These are phyloP conservation scores for Saksenaea oblongispora DNA, from an alignment of 371 early-diverging fungal genomes.

Conservation along the genomic window DNA sequence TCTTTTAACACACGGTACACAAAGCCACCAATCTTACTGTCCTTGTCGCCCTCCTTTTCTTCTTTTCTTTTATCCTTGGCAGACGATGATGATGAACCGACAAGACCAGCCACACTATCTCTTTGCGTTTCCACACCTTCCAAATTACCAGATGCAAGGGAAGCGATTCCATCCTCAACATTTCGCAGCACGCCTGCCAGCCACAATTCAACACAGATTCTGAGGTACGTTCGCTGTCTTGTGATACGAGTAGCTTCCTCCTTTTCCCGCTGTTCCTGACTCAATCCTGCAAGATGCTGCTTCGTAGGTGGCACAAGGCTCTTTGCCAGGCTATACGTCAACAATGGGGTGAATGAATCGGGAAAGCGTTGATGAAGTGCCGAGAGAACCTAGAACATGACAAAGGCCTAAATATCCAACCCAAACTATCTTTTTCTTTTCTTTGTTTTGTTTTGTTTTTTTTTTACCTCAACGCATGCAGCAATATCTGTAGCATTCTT, in stretches of 20 bases:
- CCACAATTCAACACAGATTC: slow-evolving; percentile 85
- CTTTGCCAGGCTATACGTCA: slow-evolving; percentile 66
- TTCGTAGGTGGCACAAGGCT: slow-evolving; percentile 50
- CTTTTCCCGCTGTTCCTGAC: slow-evolving; percentile 81
- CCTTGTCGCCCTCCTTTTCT: slow-evolving; percentile 20
- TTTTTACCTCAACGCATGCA: slow-evolving; percentile 78
- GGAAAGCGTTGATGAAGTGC: slow-evolving; percentile 92
- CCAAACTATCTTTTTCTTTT: not conserved
- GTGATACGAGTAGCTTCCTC: slow-evolving; percentile 78
- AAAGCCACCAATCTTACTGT: slow-evolving; percentile 25
- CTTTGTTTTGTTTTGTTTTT: too few relatives aligned
- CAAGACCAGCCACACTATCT: slow-evolving; percentile 61
- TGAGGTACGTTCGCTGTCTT: slow-evolving; percentile 69
- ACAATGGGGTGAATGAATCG: slow-evolving; percentile 69
- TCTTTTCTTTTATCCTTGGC: slow-evolving; percentile 22
- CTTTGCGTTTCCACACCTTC: slow-evolving; percentile 51
- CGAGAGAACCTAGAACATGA: slow-evolving; percentile 75
- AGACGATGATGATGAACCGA: slow-evolving; percentile 24
- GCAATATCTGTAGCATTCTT: slow-evolving; percentile 72
- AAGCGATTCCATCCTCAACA: slow-evolving; percentile 63
- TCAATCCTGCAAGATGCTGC: slow-evolving; percentile 57
- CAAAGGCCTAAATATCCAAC: not conserved
- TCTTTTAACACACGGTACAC: slow-evolving; percentile 41
- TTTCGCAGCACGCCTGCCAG: slow-evolving; percentile 78
- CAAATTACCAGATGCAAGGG: slow-evolving; percentile 49